Conservation (phyloP, 179 eudicot species). For the Amaranthus tricolor region DNA sequence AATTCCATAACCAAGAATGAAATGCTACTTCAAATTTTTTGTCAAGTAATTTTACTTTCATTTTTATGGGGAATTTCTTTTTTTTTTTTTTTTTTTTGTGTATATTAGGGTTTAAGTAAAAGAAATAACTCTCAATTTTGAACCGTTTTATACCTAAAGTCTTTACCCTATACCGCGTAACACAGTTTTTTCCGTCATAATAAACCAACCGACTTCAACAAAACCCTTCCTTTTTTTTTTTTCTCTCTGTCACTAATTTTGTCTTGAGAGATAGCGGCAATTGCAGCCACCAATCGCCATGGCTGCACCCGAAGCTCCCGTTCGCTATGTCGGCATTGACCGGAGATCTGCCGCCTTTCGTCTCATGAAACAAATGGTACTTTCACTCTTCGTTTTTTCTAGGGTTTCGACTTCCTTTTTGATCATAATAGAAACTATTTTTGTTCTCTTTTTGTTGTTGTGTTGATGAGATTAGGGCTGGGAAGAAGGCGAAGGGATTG, state of each 20-base stretch:
- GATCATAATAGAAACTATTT: background rate
- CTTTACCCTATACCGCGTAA: slow-evolving; percentile 13
- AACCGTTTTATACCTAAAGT: background rate
- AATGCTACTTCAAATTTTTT: too few species aligned
- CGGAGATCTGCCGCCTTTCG: slow-evolving; percentile 86
- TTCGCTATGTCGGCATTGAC: slow-evolving; percentile 79
- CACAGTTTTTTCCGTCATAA: background rate
- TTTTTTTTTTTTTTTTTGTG: too few species aligned
- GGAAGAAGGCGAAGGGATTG: slow-evolving; percentile 94
- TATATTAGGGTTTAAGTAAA: too few species aligned
- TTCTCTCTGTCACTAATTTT: background rate
- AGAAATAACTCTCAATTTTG: background rate
- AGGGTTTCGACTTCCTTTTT: slow-evolving; percentile 9
- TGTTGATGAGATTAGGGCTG: slow-evolving; percentile 45
- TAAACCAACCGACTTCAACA: slow-evolving; percentile 9
- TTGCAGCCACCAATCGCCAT: slow-evolving; percentile 31
- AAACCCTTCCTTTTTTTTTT: slow-evolving; percentile 26
- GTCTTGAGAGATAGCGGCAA: slow-evolving; percentile 6
- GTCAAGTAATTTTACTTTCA: too few species aligned
- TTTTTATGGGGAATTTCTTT: too few species aligned
- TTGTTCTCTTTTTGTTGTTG: background rate
- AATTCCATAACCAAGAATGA: too few species aligned
- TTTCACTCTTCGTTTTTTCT: background rate
- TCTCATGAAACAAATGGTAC: slow-evolving; percentile 98
- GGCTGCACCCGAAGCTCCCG: slow-evolving; percentile 86